Base-by-base conservation (phyloP, 2,329 filamentous ascomycete genomes). In the Penicillium sp. region DNA sequence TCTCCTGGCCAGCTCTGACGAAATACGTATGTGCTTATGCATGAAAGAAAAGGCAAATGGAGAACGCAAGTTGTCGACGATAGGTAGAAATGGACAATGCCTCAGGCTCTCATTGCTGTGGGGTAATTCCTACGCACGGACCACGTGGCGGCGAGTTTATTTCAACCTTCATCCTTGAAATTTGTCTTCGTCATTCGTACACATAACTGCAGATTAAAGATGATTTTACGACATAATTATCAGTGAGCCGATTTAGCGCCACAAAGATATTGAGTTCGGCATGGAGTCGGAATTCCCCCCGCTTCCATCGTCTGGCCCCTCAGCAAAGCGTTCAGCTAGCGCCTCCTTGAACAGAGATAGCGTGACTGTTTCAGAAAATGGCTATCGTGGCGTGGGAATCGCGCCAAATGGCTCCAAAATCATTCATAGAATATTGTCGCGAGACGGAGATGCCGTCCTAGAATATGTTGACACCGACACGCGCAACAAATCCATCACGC, bases 401-500 rank as follows among this genome's bases (percentile, higher is more conserved):
- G 16, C 46, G 5, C 23, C 55, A 12, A 52, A 56, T 42, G 52
- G 56, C 14, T 58, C 56, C 23, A 53, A 28, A 18, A 54, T 21
- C 9, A 40, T 16, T 7, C 55, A 26, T 3, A 68, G 58, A 56
- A 51, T 64, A 4, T 65, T 74, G 20, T 63, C 64, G 2, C 47
- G 52, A 1, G 59, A 65, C 28, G 73, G 71, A 3, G 73, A 76
- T 59, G 56, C 76, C 23, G 58, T 75, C 6, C 47, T 77, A 23
- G 65, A 74, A 53, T 74, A 73, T 53, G 58, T 56, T 8, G 57
- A 60, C 42, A 23, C 46, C 7, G 59, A 57, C 9, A 47, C 47
- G 18, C 42, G 20, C 30, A 56, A 56, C 30, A 56, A 56, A 33
- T 20, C 54, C 28, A 59, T 51, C 3, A 55, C 60, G 16, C 60